Evolutionary conservation across 768 basidiomycete genomes (phyloP), one percentile per base, ranked within the genome.

Genomic region (Leucosporidium scottii): DNA sequence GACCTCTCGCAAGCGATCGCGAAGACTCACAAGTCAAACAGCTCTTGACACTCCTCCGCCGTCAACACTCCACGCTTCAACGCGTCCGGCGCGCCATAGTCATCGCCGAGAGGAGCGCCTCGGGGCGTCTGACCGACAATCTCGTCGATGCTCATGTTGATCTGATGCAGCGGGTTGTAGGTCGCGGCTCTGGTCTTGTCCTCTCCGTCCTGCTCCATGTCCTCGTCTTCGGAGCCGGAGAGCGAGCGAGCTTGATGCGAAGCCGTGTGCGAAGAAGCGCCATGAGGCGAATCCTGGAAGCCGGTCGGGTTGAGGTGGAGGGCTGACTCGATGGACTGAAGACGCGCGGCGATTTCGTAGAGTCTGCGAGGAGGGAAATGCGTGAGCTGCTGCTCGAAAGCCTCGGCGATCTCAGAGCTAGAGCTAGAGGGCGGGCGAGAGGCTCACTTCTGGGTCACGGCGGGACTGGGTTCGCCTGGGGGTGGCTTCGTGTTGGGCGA

Each of bases 311-410:
- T 34, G 56, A 68, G 55, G 44, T 66, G 67, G 7, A 68, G 62
- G 9, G 71, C 71, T 1, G 71, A 68, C 36, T 72, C 71, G 67
- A 72, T 68, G 7, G 71, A 64, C 31, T 64, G 71, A 1, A 72
- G 59, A 5, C 71, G 64, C 3, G 49, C 34, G 27, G 67, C 62
- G 12, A 72, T 72, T 23, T 72, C 71, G 62, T 18, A 68, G 5
- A 72, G 62, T 36, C 71, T 71, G 60, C 4, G 9, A 4, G 13
- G 2, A 44, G 21, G 17, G 57, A 39, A 23, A 20, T 6, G n/a
- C 21, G 6, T 1, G 10, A 31, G 23, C 20, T 15, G 17, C 15
- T 27, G 47, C 25, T 20, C 13, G 21, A 10, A 4, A 27, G 39
- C 25, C 13, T 31, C 39, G 15, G 2, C 21, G 36, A 5, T 15